These are phyloP conservation scores for Edaphochlamys debaryana DNA, from an alignment of 139 green algal species.

Conservation along the genomic window DNA sequence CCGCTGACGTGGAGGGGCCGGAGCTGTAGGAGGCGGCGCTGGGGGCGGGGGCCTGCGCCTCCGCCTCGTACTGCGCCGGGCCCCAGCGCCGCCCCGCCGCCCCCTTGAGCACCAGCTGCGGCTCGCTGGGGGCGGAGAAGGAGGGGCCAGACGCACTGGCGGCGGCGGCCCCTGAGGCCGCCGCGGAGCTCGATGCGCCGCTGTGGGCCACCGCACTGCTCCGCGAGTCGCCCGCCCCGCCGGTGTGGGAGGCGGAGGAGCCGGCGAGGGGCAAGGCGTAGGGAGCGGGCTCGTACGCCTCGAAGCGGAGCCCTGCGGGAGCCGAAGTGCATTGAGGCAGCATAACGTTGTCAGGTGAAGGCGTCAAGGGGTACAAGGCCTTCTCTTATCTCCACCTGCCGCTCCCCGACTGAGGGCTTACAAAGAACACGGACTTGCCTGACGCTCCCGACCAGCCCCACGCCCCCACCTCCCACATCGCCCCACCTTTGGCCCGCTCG, in stretches of 20 bases:
- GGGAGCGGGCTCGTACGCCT: constrained; percentile 44
- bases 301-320: constrained; percentile 41
- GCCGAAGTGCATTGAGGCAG: not conserved
- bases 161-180: not conserved
- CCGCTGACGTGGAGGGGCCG: no score
- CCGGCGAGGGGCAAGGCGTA: constrained; percentile 24
- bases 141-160: not conserved
- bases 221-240: constrained; percentile 19
- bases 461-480: no score
- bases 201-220: constrained; percentile 7
- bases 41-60: not conserved
- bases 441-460: no score
- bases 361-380: not conserved
- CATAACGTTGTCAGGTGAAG: not conserved
- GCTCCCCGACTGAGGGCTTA: no score
- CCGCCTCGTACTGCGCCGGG: constrained; percentile 22
- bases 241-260: constrained; percentile 28
- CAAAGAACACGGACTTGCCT: not conserved
- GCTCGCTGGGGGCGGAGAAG: not conserved
- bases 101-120: constrained; percentile 19
- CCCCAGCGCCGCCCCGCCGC: constrained; percentile 18
- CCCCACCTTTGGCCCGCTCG: constrained; percentile 11
- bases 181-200: not conserved
- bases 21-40: not conserved
- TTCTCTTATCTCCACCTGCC: not conserved